These are phyloP conservation scores for Staphylotrichum longicolle DNA, from an alignment of 495 filamentous ascomycete species.

Conservation along the genomic window DNA sequence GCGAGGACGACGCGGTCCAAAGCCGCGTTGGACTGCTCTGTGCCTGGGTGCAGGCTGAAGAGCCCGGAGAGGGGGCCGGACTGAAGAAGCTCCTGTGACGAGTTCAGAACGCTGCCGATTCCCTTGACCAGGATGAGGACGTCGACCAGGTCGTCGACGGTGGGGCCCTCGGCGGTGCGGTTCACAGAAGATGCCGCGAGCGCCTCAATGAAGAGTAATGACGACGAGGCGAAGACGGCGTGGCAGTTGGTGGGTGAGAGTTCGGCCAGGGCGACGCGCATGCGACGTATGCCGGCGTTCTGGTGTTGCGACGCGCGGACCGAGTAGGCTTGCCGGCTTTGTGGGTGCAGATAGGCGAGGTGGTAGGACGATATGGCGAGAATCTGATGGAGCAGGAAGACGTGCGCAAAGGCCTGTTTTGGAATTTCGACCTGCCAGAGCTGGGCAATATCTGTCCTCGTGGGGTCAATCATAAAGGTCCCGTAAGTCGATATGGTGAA, in stretches of 20 bases:
- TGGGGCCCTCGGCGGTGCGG: not conserved
- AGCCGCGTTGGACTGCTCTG: not conserved
- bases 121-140: conserved; percentile 30
- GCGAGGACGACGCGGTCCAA: conserved; percentile 17
- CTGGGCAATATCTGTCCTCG: not conserved
- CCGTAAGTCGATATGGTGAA: conserved; percentile 24
- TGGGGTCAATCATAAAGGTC: conserved; percentile 17
- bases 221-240: conserved; percentile 29
- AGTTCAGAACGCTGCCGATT: conserved; percentile 25
- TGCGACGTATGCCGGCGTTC: conserved; percentile 26
- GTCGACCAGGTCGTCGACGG: conserved; percentile 28
- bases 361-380: conserved; percentile 32
- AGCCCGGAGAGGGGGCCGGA: conserved; percentile 24
- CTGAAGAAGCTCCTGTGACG: conserved; percentile 16
- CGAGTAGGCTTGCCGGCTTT: conserved; percentile 15
- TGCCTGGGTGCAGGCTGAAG: conserved; percentile 6
- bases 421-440: conserved; percentile 31
- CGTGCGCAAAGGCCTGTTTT: conserved; percentile 23
- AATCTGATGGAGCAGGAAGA: conserved; percentile 33
- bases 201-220: conserved; percentile 28
- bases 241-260: conserved; percentile 33
- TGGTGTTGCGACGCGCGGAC: conserved; percentile 30
- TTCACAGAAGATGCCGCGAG: conserved; percentile 21
- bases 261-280: conserved; percentile 24
- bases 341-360: conserved; percentile 26